phyloP scores from a whole-genome alignment of 768 basidiomycete species.

The Lactarius quietus region DNA sequence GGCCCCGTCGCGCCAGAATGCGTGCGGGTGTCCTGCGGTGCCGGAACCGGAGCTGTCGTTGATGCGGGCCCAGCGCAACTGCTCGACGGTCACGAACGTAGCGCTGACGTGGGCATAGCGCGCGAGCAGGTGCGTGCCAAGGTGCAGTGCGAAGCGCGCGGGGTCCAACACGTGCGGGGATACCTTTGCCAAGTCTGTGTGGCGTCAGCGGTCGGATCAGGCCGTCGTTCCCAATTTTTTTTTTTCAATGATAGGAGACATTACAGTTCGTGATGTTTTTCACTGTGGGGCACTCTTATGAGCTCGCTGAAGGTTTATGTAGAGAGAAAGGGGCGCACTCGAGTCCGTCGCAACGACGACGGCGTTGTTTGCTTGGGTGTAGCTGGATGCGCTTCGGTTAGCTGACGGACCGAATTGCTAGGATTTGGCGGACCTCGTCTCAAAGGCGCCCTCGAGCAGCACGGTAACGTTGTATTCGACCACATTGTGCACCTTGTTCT shows the following conservation, averaged over 20 bases:
- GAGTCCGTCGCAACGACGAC: conserved; percentile 91
- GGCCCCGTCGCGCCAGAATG: conserved; percentile 86
- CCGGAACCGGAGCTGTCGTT: conserved; percentile 36
- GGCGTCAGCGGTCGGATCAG: background rate
- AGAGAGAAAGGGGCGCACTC: conserved; percentile 27
- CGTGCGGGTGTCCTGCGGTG: conserved; percentile 61
- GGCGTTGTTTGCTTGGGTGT: conserved; percentile 84
- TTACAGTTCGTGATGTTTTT: conserved; percentile 41
- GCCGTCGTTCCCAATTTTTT: background rate
- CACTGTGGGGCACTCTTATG: conserved; percentile 27
- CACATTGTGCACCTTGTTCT: conserved; percentile 60
- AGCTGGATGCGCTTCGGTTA: conserved; percentile 42
- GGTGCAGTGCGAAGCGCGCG: conserved; percentile 83
- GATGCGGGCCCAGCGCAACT: conserved; percentile 84
- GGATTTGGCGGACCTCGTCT: conserved; percentile 49
- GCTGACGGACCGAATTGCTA: background rate
- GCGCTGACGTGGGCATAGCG: conserved; percentile 76
- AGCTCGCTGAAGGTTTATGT: background rate
- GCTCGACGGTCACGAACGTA: conserved; percentile 66
- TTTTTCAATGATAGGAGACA: background rate
- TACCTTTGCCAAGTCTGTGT: conserved; percentile 75
- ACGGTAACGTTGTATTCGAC: conserved; percentile 83
- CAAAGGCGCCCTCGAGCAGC: conserved; percentile 81
- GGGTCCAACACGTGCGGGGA: conserved; percentile 84
- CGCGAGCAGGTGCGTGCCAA: conserved; percentile 77